These are phyloP conservation scores for Verticillium tricorpus DNA, from an alignment of 2,329 filamentous ascomycete genomes.

Conservation along the genomic window DNA sequence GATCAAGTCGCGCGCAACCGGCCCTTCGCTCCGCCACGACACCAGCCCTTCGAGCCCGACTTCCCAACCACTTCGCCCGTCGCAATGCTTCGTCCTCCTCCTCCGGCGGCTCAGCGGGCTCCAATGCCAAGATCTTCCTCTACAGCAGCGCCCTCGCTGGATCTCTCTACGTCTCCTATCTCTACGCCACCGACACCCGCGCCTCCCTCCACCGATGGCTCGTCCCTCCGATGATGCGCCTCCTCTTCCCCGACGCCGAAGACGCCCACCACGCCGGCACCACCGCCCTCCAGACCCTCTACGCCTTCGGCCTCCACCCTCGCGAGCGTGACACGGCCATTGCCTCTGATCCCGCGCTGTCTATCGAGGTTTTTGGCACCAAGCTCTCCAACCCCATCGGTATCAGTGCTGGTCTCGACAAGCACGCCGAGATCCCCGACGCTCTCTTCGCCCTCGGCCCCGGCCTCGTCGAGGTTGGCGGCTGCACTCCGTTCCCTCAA, in stretches of 20 bases:
- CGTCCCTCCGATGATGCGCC: slow-evolving; percentile 61
- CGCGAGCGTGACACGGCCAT: slow-evolving; percentile 62
- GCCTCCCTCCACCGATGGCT: slow-evolving; percentile 66
- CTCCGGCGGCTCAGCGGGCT: slow-evolving; percentile 20
- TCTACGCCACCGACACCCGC: slow-evolving; percentile 72
- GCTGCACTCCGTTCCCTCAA: slow-evolving; percentile 83
- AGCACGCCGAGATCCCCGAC: slow-evolving; percentile 85
- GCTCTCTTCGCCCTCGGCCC: slow-evolving; percentile 80
- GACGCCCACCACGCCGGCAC: slow-evolving; percentile 87
- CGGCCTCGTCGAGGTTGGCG: slow-evolving; percentile 86
- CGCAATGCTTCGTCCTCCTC: slow-evolving; percentile 25
- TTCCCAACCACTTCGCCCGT: slow-evolving; percentile 20
- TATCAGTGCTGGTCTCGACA: slow-evolving; percentile 94
- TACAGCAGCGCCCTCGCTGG: slow-evolving; percentile 37
- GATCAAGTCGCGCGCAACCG: slow-evolving; percentile 18
- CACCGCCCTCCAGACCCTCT: slow-evolving; percentile 63
- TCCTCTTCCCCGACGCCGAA: slow-evolving; percentile 71
- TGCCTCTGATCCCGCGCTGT: slow-evolving; percentile 22
- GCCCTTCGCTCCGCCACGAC: slow-evolving; percentile 15
- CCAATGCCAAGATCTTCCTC: slow-evolving; percentile 30
- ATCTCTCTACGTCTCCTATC: slow-evolving; percentile 46
- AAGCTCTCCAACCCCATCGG: slow-evolving; percentile 80
- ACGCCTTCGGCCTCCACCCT: slow-evolving; percentile 71
- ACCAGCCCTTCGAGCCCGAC: slow-evolving; percentile 13
- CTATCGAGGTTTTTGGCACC: slow-evolving; percentile 65